These are phyloP conservation scores for Calycina herbarum DNA, from an alignment of 2,329 filamentous ascomycete species.

Conservation along the genomic window DNA sequence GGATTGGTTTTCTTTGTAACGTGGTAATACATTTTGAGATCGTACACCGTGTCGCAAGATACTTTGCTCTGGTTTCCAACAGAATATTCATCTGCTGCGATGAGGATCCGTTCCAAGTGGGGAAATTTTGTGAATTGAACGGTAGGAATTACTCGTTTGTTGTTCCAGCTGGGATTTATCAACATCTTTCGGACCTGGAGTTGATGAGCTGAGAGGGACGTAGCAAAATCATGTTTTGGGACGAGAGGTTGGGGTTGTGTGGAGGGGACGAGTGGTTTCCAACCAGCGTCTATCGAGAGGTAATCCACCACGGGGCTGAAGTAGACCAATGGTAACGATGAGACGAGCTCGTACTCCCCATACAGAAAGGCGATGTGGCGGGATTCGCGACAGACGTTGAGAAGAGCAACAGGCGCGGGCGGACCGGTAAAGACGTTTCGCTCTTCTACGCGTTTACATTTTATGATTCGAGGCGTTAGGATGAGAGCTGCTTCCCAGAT, in stretches of 20 bases:
- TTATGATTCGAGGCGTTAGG: slow-evolving; percentile 14
- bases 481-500: slow-evolving; percentile 20
- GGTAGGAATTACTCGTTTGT: slow-evolving; percentile 20
- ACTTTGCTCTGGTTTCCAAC: slow-evolving; percentile 27
- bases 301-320: slow-evolving; percentile 18
- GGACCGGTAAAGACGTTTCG: slow-evolving; percentile 11
- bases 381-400: slow-evolving; percentile 12
- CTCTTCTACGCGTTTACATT: slow-evolving; percentile 8
- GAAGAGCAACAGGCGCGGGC: slow-evolving; percentile 5
- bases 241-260: neutral
- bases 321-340: slow-evolving; percentile 7
- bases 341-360: slow-evolving; percentile 12
- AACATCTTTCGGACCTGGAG: slow-evolving; percentile 24
- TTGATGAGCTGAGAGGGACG: slow-evolving; percentile 20
- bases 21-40: slow-evolving; percentile 28
- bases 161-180: slow-evolving; percentile 29
- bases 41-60: slow-evolving; percentile 26
- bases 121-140: slow-evolving; percentile 21
- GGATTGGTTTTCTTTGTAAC: slow-evolving; percentile 7
- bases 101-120: slow-evolving; percentile 19
- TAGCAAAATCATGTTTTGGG: slow-evolving; percentile 19
- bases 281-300: slow-evolving; percentile 28
- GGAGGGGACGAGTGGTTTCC: slow-evolving; percentile 16
- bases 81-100: slow-evolving; percentile 29
- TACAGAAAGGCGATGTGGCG: slow-evolving; percentile 13